Evolutionary conservation across 805 yeast species (phyloP), one percentile per base, ranked within the genome.

Genomic region (Starmerella roubikii): DNA sequence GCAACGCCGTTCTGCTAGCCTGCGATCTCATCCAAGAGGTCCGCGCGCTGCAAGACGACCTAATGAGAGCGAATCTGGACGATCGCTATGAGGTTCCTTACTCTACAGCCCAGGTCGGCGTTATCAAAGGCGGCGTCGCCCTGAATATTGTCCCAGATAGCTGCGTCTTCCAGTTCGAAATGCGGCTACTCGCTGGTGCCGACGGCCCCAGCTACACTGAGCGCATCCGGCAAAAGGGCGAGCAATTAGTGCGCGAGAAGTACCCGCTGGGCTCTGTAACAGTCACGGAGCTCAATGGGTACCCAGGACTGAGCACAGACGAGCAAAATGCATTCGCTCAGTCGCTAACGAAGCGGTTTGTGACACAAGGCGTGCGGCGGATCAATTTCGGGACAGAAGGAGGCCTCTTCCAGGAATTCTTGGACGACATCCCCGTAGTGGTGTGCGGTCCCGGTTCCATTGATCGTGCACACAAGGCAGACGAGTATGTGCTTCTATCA

Each of bases 381-480:
- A 39, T 45, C 23, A 41, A 30, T 23, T 45, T 36, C 32, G 49
- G 49, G 8, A 45, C 49, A 7, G 49, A 45, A 29, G 49, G 49
- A 23, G 49, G 49, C 11, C 37, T 45, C 8, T 40, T 45, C 41
- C 45, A 43, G 32, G 38, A 45, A 18, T 16, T 13, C 15, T 33
- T 45, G 11, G n/a, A 34, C 17, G 34, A 32, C 15, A 30, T 45
- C 15, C 49, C 49, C 6, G 47, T 42, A 3, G 45, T 41, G 2
- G 47, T 45, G 0, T 45, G 49, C 16, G 49, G 49, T 5, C 49
- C 49, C 2, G 49, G 49, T 3, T 42, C 47, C 10, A 45, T 45
- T 23, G 42, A 42, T 26, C 28, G 49, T 3, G 49, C 49, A 3
- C 49, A 45, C 37, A 45, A 45, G 29, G 49, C 49, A 1, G 49